phyloP scores from a whole-genome alignment of 768 basidiomycete species.

The Russula compacta region DNA sequence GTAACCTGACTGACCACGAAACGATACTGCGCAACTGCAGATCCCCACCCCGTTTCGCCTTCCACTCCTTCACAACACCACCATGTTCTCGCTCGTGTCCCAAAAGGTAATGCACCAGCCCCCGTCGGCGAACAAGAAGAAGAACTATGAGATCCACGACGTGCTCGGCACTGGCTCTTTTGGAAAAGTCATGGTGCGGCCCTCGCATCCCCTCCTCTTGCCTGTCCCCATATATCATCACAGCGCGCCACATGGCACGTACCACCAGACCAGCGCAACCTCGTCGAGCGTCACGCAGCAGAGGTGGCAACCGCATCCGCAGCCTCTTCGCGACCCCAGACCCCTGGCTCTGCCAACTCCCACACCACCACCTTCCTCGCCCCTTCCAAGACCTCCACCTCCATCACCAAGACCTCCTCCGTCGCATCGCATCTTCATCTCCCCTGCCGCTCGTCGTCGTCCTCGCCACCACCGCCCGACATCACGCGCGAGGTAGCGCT shows the following conservation, averaged over 20 bases:
- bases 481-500: constrained; percentile 67
- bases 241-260: constrained; percentile 75
- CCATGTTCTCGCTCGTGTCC: constrained; percentile 25
- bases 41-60: not conserved
- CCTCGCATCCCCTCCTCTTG: not conserved
- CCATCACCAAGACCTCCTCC: not conserved
- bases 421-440: not conserved
- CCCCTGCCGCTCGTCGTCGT: not conserved
- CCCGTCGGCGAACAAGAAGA: constrained; percentile 81
- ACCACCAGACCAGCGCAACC: constrained; percentile 45
- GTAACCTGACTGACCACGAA: too few relatives aligned
- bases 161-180: constrained; percentile 79
- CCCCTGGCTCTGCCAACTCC: not conserved
- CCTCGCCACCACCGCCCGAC: constrained; percentile 10
- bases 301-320: constrained; percentile 23
- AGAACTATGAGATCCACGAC: constrained; percentile 62
- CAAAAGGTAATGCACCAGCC: constrained; percentile 74
- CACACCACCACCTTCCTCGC: not conserved
- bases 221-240: not conserved
- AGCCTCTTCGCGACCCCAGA: constrained; percentile 14
- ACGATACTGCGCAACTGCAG: not conserved
- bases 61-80: not conserved
- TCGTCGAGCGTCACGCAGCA: constrained; percentile 50
- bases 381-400: not conserved
- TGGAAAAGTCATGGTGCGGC: constrained; percentile 75